Conservation (phyloP, 148 eudicot genomes). For the Cornus controversa region DNA sequence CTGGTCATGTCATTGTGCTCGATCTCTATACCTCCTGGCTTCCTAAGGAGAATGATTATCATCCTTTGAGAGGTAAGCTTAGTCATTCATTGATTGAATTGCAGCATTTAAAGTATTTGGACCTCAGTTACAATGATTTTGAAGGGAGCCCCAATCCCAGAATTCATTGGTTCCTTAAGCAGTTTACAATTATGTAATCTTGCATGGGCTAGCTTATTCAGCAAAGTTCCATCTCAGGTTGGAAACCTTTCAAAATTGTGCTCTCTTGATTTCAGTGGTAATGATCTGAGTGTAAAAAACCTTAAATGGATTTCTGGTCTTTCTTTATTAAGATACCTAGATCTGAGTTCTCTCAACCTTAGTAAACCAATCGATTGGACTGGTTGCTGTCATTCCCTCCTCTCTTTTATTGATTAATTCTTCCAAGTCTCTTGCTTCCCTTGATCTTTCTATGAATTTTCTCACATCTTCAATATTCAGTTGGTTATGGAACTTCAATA, state of each 20-base stretch:
- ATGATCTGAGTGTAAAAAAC: background rate
- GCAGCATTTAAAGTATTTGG: background rate
- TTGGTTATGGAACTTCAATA: constrained; percentile 24
- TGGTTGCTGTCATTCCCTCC: background rate
- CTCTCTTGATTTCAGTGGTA: background rate
- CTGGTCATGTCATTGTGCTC: background rate
- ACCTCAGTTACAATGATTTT: background rate
- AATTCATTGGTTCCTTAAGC: background rate
- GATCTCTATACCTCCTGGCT: background rate
- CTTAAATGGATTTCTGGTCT: background rate
- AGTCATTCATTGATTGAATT: background rate
- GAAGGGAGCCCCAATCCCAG: background rate
- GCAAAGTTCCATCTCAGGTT: background rate
- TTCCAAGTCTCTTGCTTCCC: background rate
- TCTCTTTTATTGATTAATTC: constrained; percentile 8
- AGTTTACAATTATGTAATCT: background rate
- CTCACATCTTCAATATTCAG: constrained; percentile 10
- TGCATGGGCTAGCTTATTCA: background rate
- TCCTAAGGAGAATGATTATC: too few relatives aligned
- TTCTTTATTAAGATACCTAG: background rate
- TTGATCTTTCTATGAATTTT: constrained; percentile 2
- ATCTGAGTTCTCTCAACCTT: background rate
- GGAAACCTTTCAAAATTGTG: background rate
- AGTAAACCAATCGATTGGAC: background rate
- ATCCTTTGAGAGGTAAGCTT: background rate